These are phyloP conservation scores for Ceratocystis smalleyi DNA, from an alignment of 2,329 filamentous ascomycete genomes.

Conservation along the genomic window DNA sequence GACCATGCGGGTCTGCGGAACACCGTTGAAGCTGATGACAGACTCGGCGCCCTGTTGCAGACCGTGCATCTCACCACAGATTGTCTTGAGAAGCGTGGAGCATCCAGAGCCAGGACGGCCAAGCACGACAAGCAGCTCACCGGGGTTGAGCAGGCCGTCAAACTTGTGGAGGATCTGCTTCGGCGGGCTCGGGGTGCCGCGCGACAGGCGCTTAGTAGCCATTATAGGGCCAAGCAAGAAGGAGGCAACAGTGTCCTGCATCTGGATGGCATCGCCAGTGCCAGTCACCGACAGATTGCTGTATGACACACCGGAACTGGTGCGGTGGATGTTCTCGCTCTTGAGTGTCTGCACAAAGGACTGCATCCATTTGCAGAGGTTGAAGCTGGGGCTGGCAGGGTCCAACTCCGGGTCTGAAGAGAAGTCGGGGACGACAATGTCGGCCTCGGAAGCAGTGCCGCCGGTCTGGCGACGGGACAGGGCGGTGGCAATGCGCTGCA, in stretches of 20 bases:
- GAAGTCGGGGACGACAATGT: conserved; percentile 5
- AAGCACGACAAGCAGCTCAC: conserved; percentile 54
- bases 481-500: conserved; percentile 28
- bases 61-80: conserved; percentile 45
- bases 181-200: conserved; percentile 24
- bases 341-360: conserved; percentile 30
- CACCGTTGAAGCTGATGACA: conserved; percentile 47
- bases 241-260: conserved; percentile 52
- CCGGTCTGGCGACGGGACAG: conserved; percentile 25
- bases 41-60: conserved; percentile 36
- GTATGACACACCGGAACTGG: conserved; percentile 45
- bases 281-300: conserved; percentile 51
- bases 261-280: conserved; percentile 48
- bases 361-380: conserved; percentile 29
- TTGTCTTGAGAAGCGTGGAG: conserved; percentile 46
- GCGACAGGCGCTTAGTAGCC: conserved; percentile 20
- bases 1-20: conserved; percentile 36
- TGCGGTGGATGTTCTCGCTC: conserved; percentile 38
- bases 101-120: conserved; percentile 52
- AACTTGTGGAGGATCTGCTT: conserved; percentile 50
- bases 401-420: conserved; percentile 25
- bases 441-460: conserved; percentile 19
- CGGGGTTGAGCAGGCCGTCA: conserved; percentile 46
- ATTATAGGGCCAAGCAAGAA: conserved; percentile 42
- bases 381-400: conserved; percentile 27